Evolutionary conservation across 2,329 filamentous ascomycete species (phyloP), one percentile per base, ranked within the genome.

Genomic region (Aspergillus tamarii): DNA sequence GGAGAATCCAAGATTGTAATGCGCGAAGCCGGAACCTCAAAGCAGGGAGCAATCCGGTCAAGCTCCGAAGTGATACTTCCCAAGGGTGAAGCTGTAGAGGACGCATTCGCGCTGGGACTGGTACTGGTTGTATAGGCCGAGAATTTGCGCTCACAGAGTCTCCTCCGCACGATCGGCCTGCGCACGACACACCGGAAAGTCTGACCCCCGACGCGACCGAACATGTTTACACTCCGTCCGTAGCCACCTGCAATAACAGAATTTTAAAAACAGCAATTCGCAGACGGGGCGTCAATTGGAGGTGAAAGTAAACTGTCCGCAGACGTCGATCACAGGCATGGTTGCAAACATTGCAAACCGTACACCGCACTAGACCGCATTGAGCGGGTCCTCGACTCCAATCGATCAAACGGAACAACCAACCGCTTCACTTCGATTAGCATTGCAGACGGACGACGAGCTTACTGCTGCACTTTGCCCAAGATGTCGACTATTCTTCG

Each of bases 401-500:
- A 61, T 34, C 45, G 57, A 57, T 30, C 59, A 64, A 66, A 64
- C 52, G 41, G 59, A 60, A 62, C 65, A 60, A 66, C 65, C 63
- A 66, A 64, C 64, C 63, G 62, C 61, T 64, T 66, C 60, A 61
- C 55, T 53, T 56, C 53, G 53, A 64, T 63, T 52, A 36, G 60
- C 52, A 64, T 60, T 66, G 60, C 48, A 61, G 50, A 52, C 59
- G 57, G 50, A 50, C 59, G 58, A 60, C 62, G 23, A 67, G 53
- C 53, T 64, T 53, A 30, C 56, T 60, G 61, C 63, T 65, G 67
- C 67, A 70, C 66, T 67, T 71, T 64, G 60, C 65, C 77, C 82
- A 85, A 79, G 79, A 99, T 99, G 95, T 98, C 95, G 84, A 97
- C 93, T 65, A 84, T 97, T 74, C 81, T 89, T 70, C 90, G 95